Evolutionary conservation across 2,329 filamentous ascomycete genomes (phyloP), one percentile per base, ranked within the genome.

Genomic region (Pyrenophora teres): DNA sequence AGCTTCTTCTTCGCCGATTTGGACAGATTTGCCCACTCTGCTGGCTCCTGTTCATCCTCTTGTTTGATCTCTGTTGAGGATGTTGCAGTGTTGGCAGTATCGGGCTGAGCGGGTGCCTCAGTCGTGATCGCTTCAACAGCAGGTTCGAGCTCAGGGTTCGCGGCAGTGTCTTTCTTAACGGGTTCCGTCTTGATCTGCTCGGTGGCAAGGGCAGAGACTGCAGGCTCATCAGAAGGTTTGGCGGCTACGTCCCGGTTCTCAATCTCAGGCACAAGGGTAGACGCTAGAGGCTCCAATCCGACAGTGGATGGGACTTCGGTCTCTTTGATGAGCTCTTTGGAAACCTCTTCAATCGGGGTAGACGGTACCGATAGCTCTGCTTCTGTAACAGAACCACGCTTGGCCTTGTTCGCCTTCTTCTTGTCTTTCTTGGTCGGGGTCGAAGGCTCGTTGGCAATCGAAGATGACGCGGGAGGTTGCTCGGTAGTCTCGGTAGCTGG

Each of bases 1-100:
- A 57, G 51, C 46, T 69, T 70, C 59, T 67, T 69, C 54, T 63
- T 64, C 31, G 66, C 62, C 2, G 63, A 32, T 45, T 70, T 69
- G 3, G 64, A 65, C 12, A 68, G 50, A 9, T 45, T 43, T n/a
- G 53, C 54, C 45, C 50, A 49, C 19, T 54, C 53, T 4, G 39
- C 51, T 44, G 57, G 48, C 42, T 60, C 55, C 23, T 37, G 16
- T 31, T 54, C 46, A 5, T 43, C 25, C 3, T 54, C 46, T 8
- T 53, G 21, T 18, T 48, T 37, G 15, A 30, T 16, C 6, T 50
- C 44, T 31, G 15, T 25, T 15, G 30, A 30, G 13, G 35, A 19
- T 6, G 41, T 18, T 9, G 37, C 33, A 23, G 37, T 25, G 25
- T n/a, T 27, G 13, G 40, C 19, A 2, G 38, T 15, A 27, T 48